These are phyloP conservation scores for Veloporphyrellus conicus DNA, from an alignment of 1,284 basidiomycete genomes.

Conservation along the genomic window DNA sequence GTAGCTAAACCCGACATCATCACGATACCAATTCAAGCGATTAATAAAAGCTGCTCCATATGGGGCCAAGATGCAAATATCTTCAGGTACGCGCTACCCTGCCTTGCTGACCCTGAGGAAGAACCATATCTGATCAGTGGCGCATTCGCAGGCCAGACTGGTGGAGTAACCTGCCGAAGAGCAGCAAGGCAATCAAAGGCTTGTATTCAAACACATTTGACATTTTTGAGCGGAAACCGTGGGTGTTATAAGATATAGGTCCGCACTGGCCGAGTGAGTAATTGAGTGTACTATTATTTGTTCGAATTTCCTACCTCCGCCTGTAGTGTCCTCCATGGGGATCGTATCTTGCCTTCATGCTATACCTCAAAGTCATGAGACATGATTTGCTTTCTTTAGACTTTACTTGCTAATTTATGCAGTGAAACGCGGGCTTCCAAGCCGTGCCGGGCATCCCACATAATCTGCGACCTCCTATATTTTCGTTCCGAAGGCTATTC, in stretches of 20 bases:
- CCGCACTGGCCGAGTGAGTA: conserved; percentile 66
- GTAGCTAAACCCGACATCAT: conserved; percentile 57
- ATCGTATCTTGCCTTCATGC: conserved; percentile 4
- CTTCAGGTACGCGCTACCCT: conserved; percentile 47
- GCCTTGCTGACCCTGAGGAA: conserved; percentile 16
- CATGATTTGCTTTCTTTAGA: conserved; percentile 23
- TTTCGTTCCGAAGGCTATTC: conserved; percentile 2
- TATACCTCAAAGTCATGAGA: conserved; percentile 7
- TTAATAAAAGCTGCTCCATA: conserved; percentile 56
- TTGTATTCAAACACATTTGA: conserved; percentile 61
- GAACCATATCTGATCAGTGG: conserved; percentile 21
- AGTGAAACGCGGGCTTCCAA: not conserved
- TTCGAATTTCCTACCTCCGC: not conserved
- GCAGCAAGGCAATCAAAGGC: conserved; percentile 49
- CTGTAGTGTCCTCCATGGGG: conserved; percentile 3
- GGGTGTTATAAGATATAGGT: conserved; percentile 71
- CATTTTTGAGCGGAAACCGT: conserved; percentile 61
- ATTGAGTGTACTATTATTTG: not conserved
- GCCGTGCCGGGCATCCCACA: not conserved
- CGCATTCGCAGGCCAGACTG: conserved; percentile 51
- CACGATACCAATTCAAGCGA: conserved; percentile 57
- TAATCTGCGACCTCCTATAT: not conserved
- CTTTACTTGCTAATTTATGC: conserved; percentile 2
- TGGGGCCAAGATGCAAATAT: conserved; percentile 68
- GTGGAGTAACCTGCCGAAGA: conserved; percentile 44